Conservation (phyloP, 495 filamentous ascomycete species). For the Penicillium argentinense region DNA sequence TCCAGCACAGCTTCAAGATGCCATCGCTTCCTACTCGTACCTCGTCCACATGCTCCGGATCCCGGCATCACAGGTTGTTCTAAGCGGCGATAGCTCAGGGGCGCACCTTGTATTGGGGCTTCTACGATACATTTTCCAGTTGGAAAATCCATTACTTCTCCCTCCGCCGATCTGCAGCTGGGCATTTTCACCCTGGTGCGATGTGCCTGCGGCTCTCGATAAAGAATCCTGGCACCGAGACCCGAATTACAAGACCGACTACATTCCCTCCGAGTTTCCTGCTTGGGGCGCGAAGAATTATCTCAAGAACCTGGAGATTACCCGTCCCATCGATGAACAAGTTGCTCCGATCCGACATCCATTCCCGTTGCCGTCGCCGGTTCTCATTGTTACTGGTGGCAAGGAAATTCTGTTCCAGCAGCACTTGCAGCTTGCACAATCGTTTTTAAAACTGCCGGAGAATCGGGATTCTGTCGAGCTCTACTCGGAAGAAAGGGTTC, state of each 20-base stretch:
- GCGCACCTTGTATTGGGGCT: conserved; percentile 40
- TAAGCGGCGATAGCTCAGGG: conserved; percentile 48
- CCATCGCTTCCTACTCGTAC: conserved; percentile 39
- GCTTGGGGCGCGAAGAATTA: conserved; percentile 35
- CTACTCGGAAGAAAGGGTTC: conserved; percentile 28
- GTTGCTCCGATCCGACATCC: conserved; percentile 31
- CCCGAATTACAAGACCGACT: conserved; percentile 38
- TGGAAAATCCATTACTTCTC: conserved; percentile 6
- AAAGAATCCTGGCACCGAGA: conserved; percentile 15
- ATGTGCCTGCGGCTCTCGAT: conserved; percentile 15
- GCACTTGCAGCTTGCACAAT: conserved; percentile 25
- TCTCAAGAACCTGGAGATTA: conserved; percentile 17
- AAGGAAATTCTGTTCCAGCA: conserved; percentile 41
- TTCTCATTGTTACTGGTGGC: conserved; percentile 38
- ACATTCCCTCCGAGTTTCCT: conserved; percentile 28
- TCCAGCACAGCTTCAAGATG: conserved; percentile 49
- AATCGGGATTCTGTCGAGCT: conserved; percentile 24
- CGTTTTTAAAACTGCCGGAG: conserved; percentile 23
- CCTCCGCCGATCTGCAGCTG: conserved; percentile 23
- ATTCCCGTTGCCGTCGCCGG: conserved; percentile 35
- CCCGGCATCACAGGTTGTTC: conserved; percentile 32
- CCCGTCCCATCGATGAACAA: conserved; percentile 24
- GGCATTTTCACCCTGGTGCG: conserved; percentile 43
- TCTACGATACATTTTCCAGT: conserved; percentile 29
- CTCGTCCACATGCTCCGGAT: conserved; percentile 33